These are phyloP conservation scores for Pseudogymnoascus sp. DNA, from an alignment of 2,329 filamentous ascomycete genomes.

Conservation along the genomic window DNA sequence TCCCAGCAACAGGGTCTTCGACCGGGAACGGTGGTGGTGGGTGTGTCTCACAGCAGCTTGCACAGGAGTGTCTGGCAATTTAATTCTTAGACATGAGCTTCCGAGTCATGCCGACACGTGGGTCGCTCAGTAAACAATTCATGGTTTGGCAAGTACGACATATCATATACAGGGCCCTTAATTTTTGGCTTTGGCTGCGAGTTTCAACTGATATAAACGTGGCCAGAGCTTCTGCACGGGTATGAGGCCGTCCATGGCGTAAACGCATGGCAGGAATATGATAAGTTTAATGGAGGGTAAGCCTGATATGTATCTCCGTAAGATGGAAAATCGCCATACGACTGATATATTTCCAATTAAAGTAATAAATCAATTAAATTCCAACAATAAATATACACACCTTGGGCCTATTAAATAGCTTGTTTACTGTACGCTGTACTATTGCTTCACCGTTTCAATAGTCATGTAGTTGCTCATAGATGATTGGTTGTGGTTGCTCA, in stretches of 20 bases:
- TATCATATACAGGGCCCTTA: not conserved
- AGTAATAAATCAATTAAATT: not conserved
- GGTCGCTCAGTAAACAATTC: not conserved
- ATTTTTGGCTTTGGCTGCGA: not conserved
- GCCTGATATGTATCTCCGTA: not conserved
- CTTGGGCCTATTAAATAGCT: not conserved
- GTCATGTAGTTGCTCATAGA: not conserved
- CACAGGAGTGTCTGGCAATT: not conserved
- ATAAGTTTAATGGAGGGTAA: not conserved
- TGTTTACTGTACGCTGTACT: not conserved
- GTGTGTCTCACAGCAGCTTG: not conserved
- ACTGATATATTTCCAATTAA: not conserved
- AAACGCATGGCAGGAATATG: not conserved
- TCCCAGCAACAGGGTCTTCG: constrained; percentile 2
- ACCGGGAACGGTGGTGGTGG: not conserved
- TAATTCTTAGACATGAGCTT: not conserved
- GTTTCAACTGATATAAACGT: not conserved
- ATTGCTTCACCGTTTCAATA: not conserved
- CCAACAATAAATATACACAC: not conserved
- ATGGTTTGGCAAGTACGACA: not conserved
- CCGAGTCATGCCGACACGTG: not conserved
- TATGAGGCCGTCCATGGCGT: not conserved
- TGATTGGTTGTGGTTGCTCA: not conserved
- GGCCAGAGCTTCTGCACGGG: not conserved
- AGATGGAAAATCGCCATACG: not conserved